Conservation (phyloP, 2,329 filamentous ascomycete genomes). For the Stagonosporopsis cucurbitacearum region DNA sequence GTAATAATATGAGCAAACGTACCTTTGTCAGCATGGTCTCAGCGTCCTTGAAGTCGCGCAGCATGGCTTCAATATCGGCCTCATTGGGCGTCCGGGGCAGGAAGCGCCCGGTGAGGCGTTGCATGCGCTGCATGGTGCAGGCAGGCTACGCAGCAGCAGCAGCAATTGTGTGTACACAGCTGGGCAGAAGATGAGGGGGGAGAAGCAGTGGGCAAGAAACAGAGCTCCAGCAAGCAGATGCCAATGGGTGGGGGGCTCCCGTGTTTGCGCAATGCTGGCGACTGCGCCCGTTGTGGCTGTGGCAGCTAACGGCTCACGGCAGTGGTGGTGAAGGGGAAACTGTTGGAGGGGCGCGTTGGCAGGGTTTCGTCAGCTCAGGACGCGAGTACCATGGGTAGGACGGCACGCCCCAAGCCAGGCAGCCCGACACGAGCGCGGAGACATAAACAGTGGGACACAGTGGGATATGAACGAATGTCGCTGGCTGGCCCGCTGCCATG, state of each 20-base stretch:
- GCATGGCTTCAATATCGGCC: slow-evolving; percentile 73
- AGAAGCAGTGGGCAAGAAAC: slow-evolving; percentile 1
- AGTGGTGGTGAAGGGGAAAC: slow-evolving; percentile 23
- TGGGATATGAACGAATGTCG: background rate
- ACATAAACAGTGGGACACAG: background rate
- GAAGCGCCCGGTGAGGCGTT: slow-evolving; percentile 76
- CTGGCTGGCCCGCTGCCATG: background rate
- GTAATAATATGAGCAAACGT: slow-evolving; percentile 42
- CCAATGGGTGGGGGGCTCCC: slow-evolving; percentile 1
- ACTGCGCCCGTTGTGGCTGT: slow-evolving; percentile 27
- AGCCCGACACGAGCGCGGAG: background rate
- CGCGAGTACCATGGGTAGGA: slow-evolving; percentile 6
- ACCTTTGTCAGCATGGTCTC: slow-evolving; percentile 77
- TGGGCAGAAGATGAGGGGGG: slow-evolving; percentile 2
- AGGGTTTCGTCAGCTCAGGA: slow-evolving; percentile 13
- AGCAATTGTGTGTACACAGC: slow-evolving; percentile 24
- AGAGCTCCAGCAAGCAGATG: background rate
- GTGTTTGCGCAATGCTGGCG: background rate
- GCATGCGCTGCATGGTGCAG: slow-evolving; percentile 70
- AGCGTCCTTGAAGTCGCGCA: slow-evolving; percentile 82
- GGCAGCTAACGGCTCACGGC: slow-evolving; percentile 25
- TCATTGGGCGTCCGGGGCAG: slow-evolving; percentile 75
- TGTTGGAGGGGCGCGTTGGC: slow-evolving; percentile 7
- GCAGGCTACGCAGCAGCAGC: slow-evolving; percentile 15
- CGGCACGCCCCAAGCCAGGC: slow-evolving; percentile 15